phyloP scores from a whole-genome alignment of 768 basidiomycete species.

The Pisolithus marmoratus region DNA sequence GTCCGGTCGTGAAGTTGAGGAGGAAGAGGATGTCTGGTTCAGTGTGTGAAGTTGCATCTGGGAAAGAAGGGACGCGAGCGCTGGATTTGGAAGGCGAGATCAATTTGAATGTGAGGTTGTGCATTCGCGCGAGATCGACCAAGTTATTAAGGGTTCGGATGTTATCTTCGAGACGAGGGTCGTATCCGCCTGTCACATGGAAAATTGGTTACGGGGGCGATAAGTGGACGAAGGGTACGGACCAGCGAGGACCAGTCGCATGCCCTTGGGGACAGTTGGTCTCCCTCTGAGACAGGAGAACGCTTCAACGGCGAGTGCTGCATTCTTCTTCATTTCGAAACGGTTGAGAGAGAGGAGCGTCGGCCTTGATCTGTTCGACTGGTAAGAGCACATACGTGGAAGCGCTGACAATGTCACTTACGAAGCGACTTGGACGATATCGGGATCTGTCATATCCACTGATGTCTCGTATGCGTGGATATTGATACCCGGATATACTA shows the following conservation, averaged over 20 bases:
- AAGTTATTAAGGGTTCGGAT: slow-evolving; percentile 60
- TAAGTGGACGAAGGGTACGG: slow-evolving; percentile 7
- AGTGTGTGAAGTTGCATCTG: slow-evolving; percentile 25
- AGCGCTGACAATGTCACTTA: slow-evolving; percentile 27
- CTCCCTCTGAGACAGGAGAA: slow-evolving; percentile 54
- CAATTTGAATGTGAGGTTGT: slow-evolving; percentile 55
- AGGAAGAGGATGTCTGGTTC: slow-evolving; percentile 73
- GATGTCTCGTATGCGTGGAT: slow-evolving; percentile 58
- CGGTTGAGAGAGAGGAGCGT: slow-evolving; percentile 88
- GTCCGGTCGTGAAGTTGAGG: slow-evolving; percentile 83
- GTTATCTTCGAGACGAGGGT: slow-evolving; percentile 83
- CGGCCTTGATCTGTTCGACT: slow-evolving; percentile 46
- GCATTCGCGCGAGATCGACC: slow-evolving; percentile 48
- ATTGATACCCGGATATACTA: slow-evolving; percentile 98
- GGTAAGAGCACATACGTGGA: not conserved
- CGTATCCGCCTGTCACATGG: slow-evolving; percentile 69
- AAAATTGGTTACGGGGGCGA: not conserved
- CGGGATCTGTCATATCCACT: slow-evolving; percentile 38
- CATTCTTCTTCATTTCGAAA: slow-evolving; percentile 95
- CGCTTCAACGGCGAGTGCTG: slow-evolving; percentile 69
- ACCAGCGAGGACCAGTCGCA: slow-evolving; percentile 82
- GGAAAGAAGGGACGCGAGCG: slow-evolving; percentile 35
- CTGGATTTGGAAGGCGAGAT: slow-evolving; percentile 43
- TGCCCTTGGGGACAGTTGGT: slow-evolving; percentile 20
- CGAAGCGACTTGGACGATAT: slow-evolving; percentile 53